Percentiles rank a stretch among this genome's conserved stretches.
Conservation (phyloP, 1,139 yeast genomes). For the Neolecta irregularis region DNA sequence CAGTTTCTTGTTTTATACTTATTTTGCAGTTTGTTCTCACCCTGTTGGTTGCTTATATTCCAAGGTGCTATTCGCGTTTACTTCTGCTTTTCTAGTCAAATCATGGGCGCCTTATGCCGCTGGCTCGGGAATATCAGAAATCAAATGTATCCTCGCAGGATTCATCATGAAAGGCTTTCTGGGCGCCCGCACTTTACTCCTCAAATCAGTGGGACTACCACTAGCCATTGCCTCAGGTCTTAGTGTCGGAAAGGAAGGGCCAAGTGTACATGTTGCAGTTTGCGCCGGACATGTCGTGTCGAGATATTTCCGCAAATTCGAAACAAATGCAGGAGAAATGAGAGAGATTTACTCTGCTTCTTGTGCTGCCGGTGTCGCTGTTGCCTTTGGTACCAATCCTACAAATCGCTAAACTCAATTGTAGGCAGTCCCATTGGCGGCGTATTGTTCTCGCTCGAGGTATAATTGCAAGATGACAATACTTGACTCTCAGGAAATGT, state of each 20-base stretch:
- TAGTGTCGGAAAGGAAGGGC: conserved; percentile 75
- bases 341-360: conserved; percentile 68
- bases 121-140: conserved; percentile 93
- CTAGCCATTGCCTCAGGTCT: conserved; percentile 71
- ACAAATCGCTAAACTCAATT: too few relatives aligned
- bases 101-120: conserved; percentile 79
- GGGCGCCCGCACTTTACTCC: conserved; percentile 52
- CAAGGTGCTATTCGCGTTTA: conserved; percentile 47
- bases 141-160: conserved; percentile 88
- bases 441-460: conserved; percentile 49
- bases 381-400: conserved; percentile 59
- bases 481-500: conserved; percentile 33
- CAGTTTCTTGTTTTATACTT: conserved; percentile 5
- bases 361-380: conserved; percentile 60
- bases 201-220: conserved; percentile 72
- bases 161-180: conserved; percentile 68
- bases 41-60: conserved; percentile 43
- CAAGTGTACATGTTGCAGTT: conserved; percentile 73
- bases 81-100: conserved; percentile 56
- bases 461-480: neutral
- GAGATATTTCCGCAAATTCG: conserved; percentile 33
- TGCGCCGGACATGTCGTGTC: conserved; percentile 62
- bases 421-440: conserved; percentile 69
- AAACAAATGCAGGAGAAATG: conserved; percentile 24
- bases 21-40: conserved; percentile 20